These are phyloP conservation scores for Coprinopsis strossmayeri DNA, from an alignment of 768 basidiomycete genomes.

Conservation along the genomic window DNA sequence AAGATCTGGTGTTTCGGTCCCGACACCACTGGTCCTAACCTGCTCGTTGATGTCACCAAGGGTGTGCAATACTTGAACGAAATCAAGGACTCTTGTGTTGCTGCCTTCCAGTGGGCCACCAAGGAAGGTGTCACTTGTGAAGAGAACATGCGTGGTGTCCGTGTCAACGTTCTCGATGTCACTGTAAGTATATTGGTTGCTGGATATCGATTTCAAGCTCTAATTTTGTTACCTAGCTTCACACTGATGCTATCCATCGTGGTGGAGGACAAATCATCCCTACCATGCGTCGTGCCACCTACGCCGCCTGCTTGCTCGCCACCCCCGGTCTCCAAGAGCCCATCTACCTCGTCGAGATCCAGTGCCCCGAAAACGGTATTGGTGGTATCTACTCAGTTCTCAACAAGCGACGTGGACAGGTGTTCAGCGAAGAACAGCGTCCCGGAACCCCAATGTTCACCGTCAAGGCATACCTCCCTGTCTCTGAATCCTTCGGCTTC, in stretches of 20 bases:
- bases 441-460: conserved; percentile 99
- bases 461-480: conserved; percentile 94
- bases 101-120: conserved; percentile 99
- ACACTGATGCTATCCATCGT: conserved; percentile 98
- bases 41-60: conserved; percentile 97
- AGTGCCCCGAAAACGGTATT: conserved; percentile 95
- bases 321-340: conserved; percentile 93
- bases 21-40: conserved; percentile 93
- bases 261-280: conserved; percentile 99
- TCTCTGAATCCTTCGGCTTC: conserved; percentile 94
- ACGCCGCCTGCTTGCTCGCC: conserved; percentile 92
- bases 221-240: conserved; percentile 48
- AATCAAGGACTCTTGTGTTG: conserved; percentile 99
- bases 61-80: conserved; percentile 99
- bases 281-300: conserved; percentile 91
- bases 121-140: conserved; percentile 97
- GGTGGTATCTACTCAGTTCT: conserved; percentile 93
- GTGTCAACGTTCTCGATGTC: conserved; percentile 93
- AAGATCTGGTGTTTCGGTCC: conserved; percentile 99
- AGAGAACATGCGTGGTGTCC: conserved; percentile 98
- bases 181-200: conserved; percentile 49
- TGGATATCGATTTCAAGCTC: conserved; percentile 4
- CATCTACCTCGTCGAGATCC: conserved; percentile 95
- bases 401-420: conserved; percentile 98
- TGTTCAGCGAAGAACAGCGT: conserved; percentile 96